phyloP scores from a whole-genome alignment of 768 basidiomycete genomes.

The Cystoderma amianthinum region DNA sequence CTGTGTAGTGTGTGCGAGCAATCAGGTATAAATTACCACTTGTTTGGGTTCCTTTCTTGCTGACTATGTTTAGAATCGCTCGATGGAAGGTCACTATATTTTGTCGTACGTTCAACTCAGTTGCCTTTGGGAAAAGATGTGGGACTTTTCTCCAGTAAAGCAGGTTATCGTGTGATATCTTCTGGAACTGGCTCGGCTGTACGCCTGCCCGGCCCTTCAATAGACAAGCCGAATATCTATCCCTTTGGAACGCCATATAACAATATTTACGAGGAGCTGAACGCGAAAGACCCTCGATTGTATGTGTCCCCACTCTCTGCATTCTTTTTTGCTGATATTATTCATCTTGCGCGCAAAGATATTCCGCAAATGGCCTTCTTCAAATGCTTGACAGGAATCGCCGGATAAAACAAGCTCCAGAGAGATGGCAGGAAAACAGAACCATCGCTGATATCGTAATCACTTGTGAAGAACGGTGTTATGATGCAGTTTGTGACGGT shows the following conservation, averaged over 20 bases:
- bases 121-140: conserved; percentile 5
- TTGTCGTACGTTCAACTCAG: conserved; percentile 55
- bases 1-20: conserved; percentile 99
- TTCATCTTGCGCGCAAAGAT: conserved; percentile 38
- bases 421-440: conserved; percentile 92
- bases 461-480: conserved; percentile 98
- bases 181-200: conserved; percentile 97
- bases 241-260: conserved; percentile 96
- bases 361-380: conserved; percentile 87
- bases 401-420: conserved; percentile 85
- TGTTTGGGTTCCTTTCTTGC: conserved; percentile 2
- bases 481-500: conserved; percentile 98
- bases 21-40: conserved; percentile 63
- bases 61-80: conserved; percentile 67
- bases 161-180: conserved; percentile 86
- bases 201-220: conserved; percentile 89
- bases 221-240: conserved; percentile 98
- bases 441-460: conserved; percentile 94
- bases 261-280: conserved; percentile 87
- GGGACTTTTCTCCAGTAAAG: conserved; percentile 52
- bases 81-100: conserved; percentile 96
- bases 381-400: conserved; percentile 97
- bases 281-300: conserved; percentile 77
- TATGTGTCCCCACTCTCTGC: conserved; percentile 30
- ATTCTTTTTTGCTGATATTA: background rate